Conservation (phyloP, 805 yeast species). For the Spathaspora passalidarum region DNA sequence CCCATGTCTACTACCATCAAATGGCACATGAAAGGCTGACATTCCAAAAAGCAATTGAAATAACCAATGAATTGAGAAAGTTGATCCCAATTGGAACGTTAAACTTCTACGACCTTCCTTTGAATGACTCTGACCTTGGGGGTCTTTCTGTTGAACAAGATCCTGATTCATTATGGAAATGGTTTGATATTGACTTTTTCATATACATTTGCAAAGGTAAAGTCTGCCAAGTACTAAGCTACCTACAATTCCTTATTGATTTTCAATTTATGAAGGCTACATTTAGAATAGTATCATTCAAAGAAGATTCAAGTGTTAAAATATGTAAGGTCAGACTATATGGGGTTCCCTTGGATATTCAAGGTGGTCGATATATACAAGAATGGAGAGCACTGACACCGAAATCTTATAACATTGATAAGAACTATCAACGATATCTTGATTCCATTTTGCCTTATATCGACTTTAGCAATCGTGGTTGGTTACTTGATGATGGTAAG, state of each 20-base stretch:
- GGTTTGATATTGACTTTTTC: slow-evolving; percentile 51
- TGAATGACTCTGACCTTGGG: slow-evolving; percentile 26
- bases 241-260: slow-evolving; percentile 42
- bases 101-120: slow-evolving; percentile 42
- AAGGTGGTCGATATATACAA: slow-evolving; percentile 26
- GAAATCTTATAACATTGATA: slow-evolving; percentile 24
- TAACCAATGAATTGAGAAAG: slow-evolving; percentile 38
- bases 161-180: slow-evolving; percentile 37
- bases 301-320: slow-evolving; percentile 9
- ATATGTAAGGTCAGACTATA: slow-evolving; percentile 44
- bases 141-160: slow-evolving; percentile 30
- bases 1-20: not conserved
- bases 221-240: slow-evolving; percentile 24
- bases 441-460: slow-evolving; percentile 32
- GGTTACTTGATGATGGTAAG: slow-evolving; percentile 3
- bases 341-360: slow-evolving; percentile 44
- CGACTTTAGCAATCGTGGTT: slow-evolving; percentile 32
- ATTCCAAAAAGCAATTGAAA: slow-evolving; percentile 25
- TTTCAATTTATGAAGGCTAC: slow-evolving; percentile 45
- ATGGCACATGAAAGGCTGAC: not conserved
- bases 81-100: slow-evolving; percentile 51
- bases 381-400: slow-evolving; percentile 35
- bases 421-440: slow-evolving; percentile 29
- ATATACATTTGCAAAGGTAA: slow-evolving; percentile 10
- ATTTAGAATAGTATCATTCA: slow-evolving; percentile 21